Base-by-base conservation (phyloP, 768 basidiomycete species). In the Trametes coccinea region DNA sequence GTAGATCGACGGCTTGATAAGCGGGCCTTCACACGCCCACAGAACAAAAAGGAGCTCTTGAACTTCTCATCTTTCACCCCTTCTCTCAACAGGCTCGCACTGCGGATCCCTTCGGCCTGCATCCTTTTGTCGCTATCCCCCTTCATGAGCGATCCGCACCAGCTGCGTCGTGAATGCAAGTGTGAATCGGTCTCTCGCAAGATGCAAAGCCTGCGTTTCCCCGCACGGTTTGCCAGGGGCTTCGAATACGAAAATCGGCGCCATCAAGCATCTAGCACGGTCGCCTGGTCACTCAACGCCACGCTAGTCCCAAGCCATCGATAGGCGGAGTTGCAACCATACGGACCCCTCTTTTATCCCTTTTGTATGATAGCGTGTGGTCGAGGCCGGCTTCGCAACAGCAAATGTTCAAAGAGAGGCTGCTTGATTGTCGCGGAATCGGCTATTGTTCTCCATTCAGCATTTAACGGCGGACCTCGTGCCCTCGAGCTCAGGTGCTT, bases 1-100 rank as follows among this genome's bases (percentile, higher is more conserved):
- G 33, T 49, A 39, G 40, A 31, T 33, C 46, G 40, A 48, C 47
- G 56, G n/a, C 39, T 33, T 50, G 56, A 58, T 58, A 58, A 58
- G 56, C 56, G 56, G 33, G 53, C 7, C 14, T 17, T 27, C 31
- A 22, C 10, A 17, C 9, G 31, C 6, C 11, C 31, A 31, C 33
- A 13, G 31, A 14, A 17, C 34, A 3, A 37, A 6, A 52, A 16
- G 33, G 5, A 29, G n/a, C 16, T 22, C 48, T 53, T 34, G 9
- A 14, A 47, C 46, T 49, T 34, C 37, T 10, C 34, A 37, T 41
- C 51, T 40, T 53, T 10, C 37, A 6, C 34, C 45, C 45, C 45
- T 46, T n/a, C 45, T 17, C 45, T 46, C 13, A 5, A 16, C 16
- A 14, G 43, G 14, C 14, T 5, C 14, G 5, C 16, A 16, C 17